Percentiles rank a stretch among this genome's conserved stretches.
phyloP scores from a whole-genome alignment of 1,284 basidiomycete species.

The Exobasidium cylindrosporum region DNA sequence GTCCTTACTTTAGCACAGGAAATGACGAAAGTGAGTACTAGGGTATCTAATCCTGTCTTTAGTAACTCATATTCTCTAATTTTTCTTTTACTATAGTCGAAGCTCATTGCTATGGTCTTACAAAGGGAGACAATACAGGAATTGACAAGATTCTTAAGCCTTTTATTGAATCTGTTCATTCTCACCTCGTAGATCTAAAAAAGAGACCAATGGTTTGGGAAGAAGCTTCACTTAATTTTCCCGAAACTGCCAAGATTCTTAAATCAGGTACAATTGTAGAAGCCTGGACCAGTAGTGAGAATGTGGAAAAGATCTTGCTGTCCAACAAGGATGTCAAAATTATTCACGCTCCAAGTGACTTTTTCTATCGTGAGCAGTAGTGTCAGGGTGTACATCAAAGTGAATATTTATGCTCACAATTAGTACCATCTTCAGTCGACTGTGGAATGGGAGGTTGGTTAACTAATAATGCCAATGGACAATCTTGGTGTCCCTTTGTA shows the following conservation, averaged over 20 bases:
- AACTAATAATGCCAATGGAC: conserved; percentile 61
- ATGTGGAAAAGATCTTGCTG: conserved; percentile 65
- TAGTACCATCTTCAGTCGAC: conserved; percentile 57
- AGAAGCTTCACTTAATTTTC: conserved; percentile 56
- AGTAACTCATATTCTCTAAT: conserved; percentile 69
- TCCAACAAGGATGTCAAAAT: conserved; percentile 68
- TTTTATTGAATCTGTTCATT: conserved; percentile 65
- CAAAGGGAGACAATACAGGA: conserved; percentile 26
- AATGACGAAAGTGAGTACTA: conserved; percentile 68
- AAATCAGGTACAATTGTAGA: conserved; percentile 69
- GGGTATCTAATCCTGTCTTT: no score
- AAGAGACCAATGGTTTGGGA: conserved; percentile 73
- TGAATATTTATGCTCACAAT: no score
- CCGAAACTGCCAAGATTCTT: conserved; percentile 58
- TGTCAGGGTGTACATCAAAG: no score
- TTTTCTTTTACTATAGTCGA: no score
- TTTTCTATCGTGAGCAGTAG: conserved; percentile 65
- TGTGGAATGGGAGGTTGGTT: conserved; percentile 73
- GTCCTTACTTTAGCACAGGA: conserved; percentile 70
- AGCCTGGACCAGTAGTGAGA: conserved; percentile 68
- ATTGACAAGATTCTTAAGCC: conserved; percentile 57
- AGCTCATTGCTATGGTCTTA: conserved; percentile 7
- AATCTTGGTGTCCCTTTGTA: conserved; percentile 61
- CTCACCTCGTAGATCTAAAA: conserved; percentile 57
- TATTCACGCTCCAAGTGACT: conserved; percentile 62